Conservation (phyloP, 495 filamentous ascomycete genomes). For the Aspergillus ostianus region DNA sequence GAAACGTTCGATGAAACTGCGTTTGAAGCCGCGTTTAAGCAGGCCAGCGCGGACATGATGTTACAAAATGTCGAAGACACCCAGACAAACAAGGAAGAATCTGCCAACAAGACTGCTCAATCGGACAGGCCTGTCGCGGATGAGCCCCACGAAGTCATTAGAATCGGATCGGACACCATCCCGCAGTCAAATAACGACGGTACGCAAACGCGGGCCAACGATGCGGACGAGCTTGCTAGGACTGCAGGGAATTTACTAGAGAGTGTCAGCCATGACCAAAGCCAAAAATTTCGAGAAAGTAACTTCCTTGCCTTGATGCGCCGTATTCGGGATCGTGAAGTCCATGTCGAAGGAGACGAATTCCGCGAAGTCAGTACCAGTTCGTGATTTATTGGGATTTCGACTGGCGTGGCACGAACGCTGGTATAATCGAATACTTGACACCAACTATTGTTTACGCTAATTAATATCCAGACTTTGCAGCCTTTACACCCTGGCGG, state of each 20-base stretch:
- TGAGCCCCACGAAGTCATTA: conserved; percentile 29
- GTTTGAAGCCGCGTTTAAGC: conserved; percentile 62
- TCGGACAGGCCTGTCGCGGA: not conserved
- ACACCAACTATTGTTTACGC: conserved; percentile 32
- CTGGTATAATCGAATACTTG: conserved; percentile 38
- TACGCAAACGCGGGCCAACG: conserved; percentile 25
- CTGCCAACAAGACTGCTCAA: conserved; percentile 8
- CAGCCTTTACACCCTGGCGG: conserved; percentile 55
- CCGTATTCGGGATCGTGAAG: conserved; percentile 53
- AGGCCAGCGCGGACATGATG: conserved; percentile 41
- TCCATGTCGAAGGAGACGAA: conserved; percentile 52
- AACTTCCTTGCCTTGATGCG: conserved; percentile 78
- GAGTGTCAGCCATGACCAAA: conserved; percentile 64
- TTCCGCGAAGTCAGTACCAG: conserved; percentile 56
- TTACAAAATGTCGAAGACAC: conserved; percentile 22
- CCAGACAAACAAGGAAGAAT: conserved; percentile 15
- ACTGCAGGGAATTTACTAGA: conserved; percentile 72
- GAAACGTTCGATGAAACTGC: conserved; percentile 58
- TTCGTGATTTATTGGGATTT: conserved; percentile 39
- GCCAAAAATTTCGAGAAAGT: conserved; percentile 73
- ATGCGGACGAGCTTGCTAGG: conserved; percentile 65
- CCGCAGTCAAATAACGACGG: conserved; percentile 31
- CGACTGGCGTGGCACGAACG: conserved; percentile 37
- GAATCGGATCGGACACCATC: conserved; percentile 55
- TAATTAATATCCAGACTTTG: conserved; percentile 37